A percentile compares a stretch with the other conserved stretches of the same genome.
phyloP scores from a whole-genome alignment of 371 early-diverging fungal species.

The Syncephalastrum monosporum region DNA sequence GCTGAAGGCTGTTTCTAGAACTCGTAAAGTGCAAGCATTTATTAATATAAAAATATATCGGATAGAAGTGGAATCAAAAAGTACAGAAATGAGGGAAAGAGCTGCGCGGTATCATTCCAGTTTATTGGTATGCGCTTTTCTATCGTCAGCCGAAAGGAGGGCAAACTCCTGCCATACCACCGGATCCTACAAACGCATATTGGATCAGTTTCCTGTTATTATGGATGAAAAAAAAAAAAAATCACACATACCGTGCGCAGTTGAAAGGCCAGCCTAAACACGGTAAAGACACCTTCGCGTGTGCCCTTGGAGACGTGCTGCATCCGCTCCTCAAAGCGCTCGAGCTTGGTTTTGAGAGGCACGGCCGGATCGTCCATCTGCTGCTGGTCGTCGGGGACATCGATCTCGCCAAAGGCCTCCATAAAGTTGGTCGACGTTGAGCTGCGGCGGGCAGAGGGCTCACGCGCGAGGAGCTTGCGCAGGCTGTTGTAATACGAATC shows the following conservation, averaged over 20 bases:
- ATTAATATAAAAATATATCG: too few species aligned
- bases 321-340: constrained; percentile 41
- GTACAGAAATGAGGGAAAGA: too few species aligned
- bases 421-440: constrained; percentile 27
- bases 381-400: constrained; percentile 34
- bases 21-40: too few species aligned
- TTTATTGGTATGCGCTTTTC: too few species aligned
- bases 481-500: constrained; percentile 29
- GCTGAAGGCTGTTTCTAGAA: too few species aligned
- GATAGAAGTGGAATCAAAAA: too few species aligned
- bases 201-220: too few species aligned
- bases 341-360: constrained; percentile 32
- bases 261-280: constrained; percentile 34
- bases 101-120: too few species aligned
- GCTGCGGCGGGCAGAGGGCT: constrained; percentile 13
- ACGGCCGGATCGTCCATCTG: constrained; percentile 30
- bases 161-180: too few species aligned
- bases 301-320: constrained; percentile 23
- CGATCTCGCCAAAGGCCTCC: constrained; percentile 40
- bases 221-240: too few species aligned
- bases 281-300: constrained; percentile 35
- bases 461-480: constrained; percentile 27
- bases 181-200: too few species aligned
- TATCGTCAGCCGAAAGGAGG: too few species aligned
- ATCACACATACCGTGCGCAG: constrained; percentile 24